These are phyloP conservation scores for Gnomoniopsis smithogilvyi DNA, from an alignment of 2,329 filamentous ascomycete species.

Conservation along the genomic window DNA sequence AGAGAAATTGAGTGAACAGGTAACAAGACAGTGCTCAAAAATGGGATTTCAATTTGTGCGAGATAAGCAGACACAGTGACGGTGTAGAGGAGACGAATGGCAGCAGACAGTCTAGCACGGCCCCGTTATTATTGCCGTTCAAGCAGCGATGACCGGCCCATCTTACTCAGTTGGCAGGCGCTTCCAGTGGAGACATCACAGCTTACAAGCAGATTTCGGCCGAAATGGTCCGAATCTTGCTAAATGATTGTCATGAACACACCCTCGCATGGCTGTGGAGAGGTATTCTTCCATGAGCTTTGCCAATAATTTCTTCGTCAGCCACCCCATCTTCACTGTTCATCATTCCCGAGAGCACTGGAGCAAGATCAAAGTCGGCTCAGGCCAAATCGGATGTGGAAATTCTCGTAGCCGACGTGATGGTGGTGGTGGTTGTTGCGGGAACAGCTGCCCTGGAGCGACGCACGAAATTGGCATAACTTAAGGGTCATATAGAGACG, in stretches of 20 bases:
- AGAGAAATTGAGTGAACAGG: not conserved
- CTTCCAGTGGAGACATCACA: not conserved
- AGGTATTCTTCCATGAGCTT: too few relatives aligned
- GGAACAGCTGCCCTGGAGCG: not conserved
- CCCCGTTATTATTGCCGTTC: slow-evolving; percentile 16
- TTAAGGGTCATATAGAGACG: not conserved
- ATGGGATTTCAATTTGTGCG: not conserved
- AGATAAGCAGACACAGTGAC: not conserved
- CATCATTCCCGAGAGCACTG: not conserved
- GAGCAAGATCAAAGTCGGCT: not conserved
- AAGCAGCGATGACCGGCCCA: slow-evolving; percentile 5
- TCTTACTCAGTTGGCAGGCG: slow-evolving; percentile 1
- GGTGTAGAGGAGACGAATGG: not conserved
- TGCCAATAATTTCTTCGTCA: not conserved
- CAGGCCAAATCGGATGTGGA: not conserved
- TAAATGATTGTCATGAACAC: not conserved
- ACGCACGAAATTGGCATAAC: not conserved
- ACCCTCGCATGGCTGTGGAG: not conserved
- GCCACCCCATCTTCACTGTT: not conserved
- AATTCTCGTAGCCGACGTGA: not conserved
- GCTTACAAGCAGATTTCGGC: not conserved
- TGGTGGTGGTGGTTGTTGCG: not conserved
- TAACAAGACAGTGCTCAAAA: not conserved
- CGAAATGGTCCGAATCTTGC: not conserved
- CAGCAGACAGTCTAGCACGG: not conserved